phyloP scores from a whole-genome alignment of 2,329 filamentous ascomycete genomes.

The Zopfia rhizophila region DNA sequence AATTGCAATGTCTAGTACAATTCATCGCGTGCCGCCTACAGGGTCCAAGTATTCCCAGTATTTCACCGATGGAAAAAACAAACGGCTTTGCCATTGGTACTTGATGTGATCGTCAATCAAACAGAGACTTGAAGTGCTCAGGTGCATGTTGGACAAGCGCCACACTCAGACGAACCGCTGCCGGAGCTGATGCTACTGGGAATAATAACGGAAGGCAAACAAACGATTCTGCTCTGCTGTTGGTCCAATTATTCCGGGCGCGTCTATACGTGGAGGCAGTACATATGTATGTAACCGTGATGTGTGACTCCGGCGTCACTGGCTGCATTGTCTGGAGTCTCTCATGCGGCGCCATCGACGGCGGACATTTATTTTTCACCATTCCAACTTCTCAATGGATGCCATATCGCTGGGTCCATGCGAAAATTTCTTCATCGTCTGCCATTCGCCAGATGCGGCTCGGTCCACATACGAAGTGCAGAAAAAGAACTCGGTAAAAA shows the following conservation, averaged over 20 bases:
- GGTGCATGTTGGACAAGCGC: conserved; percentile 28
- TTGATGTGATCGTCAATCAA: conserved; percentile 31
- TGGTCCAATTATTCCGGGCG: conserved; percentile 9
- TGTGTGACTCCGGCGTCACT: conserved; percentile 3
- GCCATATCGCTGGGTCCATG: conserved; percentile 34
- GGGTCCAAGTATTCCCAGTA: conserved; percentile 5
- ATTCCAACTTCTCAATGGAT: conserved; percentile 29
- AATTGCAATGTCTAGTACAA: conserved; percentile 20
- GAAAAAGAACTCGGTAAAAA: conserved; percentile 31
- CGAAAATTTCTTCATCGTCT: conserved; percentile 23
- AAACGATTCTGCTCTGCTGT: conserved; percentile 2
- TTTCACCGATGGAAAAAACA: conserved; percentile 19
- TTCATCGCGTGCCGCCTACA: conserved; percentile 30
- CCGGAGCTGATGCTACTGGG: background rate
- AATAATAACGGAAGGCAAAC: conserved; percentile 9
- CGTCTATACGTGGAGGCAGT: conserved; percentile 5
- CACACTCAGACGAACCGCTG: conserved; percentile 15
- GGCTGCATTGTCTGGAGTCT: conserved; percentile 7
- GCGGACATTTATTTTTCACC: conserved; percentile 23
- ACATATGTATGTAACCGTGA: conserved; percentile 23
- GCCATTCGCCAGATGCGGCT: conserved; percentile 26
- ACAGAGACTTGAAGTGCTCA: conserved; percentile 27
- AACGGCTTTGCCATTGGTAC: conserved; percentile 31
- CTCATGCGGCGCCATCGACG: conserved; percentile 26
- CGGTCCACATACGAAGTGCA: conserved; percentile 28